These are phyloP conservation scores for Stromatinia cepivora DNA, from an alignment of 2,329 filamentous ascomycete species.

Conservation along the genomic window DNA sequence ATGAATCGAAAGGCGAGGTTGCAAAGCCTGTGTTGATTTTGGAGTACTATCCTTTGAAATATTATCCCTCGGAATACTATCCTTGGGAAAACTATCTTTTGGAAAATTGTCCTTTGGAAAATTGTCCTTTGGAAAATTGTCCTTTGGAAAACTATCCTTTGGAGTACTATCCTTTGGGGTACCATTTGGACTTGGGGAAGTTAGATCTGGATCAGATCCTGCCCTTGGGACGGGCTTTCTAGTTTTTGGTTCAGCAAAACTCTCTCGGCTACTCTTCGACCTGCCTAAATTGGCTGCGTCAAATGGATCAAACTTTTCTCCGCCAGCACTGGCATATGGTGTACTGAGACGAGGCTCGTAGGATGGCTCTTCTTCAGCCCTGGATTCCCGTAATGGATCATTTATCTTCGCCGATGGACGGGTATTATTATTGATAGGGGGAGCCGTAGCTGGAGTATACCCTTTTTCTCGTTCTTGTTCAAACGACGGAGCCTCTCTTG, in stretches of 20 bases:
- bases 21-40: slow-evolving; percentile 17
- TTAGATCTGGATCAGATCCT: slow-evolving; percentile 37
- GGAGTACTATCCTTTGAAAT: slow-evolving; percentile 18
- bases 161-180: slow-evolving; percentile 25
- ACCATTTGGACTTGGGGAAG: slow-evolving; percentile 28
- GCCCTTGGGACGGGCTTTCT: slow-evolving; percentile 31
- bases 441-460: slow-evolving; percentile 15
- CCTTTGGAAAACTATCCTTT: slow-evolving; percentile 13
- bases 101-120: slow-evolving; percentile 19
- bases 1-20: slow-evolving; percentile 19
- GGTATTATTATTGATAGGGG: slow-evolving; percentile 20
- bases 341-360: slow-evolving; percentile 56
- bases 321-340: slow-evolving; percentile 56
- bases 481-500: slow-evolving; percentile 25
- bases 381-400: slow-evolving; percentile 52
- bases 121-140: slow-evolving; percentile 1
- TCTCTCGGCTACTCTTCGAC: slow-evolving; percentile 39
- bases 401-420: slow-evolving; percentile 21
- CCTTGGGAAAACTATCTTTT: neutral
- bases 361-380: slow-evolving; percentile 33
- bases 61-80: neutral
- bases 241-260: slow-evolving; percentile 12
- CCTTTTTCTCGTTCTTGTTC: slow-evolving; percentile 11
- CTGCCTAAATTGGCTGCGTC: slow-evolving; percentile 44
- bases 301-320: slow-evolving; percentile 60